phyloP scores from a whole-genome alignment of 805 yeast genomes.

The Cyberlindnera galapagoensis region DNA sequence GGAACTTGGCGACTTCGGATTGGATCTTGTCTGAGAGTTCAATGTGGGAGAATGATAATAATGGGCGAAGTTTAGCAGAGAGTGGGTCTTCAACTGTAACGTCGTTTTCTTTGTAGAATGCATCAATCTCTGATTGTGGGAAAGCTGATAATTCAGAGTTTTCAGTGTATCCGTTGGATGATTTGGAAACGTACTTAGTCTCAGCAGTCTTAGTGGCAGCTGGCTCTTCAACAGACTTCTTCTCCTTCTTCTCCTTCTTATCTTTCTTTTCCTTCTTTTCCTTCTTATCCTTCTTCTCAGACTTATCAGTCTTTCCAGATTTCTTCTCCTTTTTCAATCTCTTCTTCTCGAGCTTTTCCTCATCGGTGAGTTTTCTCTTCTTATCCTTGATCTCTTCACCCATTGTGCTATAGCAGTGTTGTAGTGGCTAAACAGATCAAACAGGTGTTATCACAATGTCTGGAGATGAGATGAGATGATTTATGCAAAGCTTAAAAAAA shows the following conservation, averaged over 20 bases:
- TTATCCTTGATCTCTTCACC: slow-evolving; percentile 21
- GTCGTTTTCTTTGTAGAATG: slow-evolving; percentile 63
- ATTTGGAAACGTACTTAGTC: slow-evolving; percentile 1
- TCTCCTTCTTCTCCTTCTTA: slow-evolving; percentile 26
- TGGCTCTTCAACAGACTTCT: slow-evolving; percentile 20
- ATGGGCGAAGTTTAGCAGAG: slow-evolving; percentile 52
- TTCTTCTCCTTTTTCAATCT: slow-evolving; percentile 26
- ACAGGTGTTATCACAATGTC: neutral
- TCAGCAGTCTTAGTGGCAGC: slow-evolving; percentile 25
- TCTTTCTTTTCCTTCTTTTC: slow-evolving; percentile 32
- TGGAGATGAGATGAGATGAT: slow-evolving; percentile 3
- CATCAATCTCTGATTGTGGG: slow-evolving; percentile 51
- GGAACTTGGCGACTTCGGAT: slow-evolving; percentile 61
- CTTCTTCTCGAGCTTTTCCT: slow-evolving; percentile 19
- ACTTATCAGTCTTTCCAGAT: slow-evolving; percentile 27
- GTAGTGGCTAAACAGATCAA: no score
- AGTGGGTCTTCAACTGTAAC: slow-evolving; percentile 71
- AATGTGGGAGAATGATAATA: slow-evolving; percentile 60
- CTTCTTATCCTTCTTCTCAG: slow-evolving; percentile 22
- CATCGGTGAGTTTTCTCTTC: slow-evolving; percentile 21
- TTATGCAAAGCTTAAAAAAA: slow-evolving; percentile 6
- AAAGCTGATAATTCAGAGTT: slow-evolving; percentile 32
- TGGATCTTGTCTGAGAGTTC: slow-evolving; percentile 49
- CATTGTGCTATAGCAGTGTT: slow-evolving; percentile 10
- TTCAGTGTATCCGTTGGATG: slow-evolving; percentile 28